Percentiles rank a stretch among this genome's conserved stretches.
phyloP scores from a whole-genome alignment of 768 basidiomycete species.

The Trametes coccinea region DNA sequence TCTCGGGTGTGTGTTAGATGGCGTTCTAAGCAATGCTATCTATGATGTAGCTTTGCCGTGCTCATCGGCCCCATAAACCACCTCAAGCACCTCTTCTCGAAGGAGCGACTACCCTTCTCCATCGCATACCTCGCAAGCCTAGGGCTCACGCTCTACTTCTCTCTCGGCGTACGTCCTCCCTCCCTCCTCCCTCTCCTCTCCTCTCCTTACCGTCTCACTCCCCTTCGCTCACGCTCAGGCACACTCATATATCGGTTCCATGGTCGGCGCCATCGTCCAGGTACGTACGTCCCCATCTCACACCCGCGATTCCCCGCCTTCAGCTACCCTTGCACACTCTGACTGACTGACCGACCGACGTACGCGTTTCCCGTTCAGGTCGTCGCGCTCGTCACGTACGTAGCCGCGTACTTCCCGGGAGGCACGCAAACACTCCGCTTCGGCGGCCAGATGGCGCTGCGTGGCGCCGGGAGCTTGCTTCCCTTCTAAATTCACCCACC shows the following conservation, averaged over 20 bases:
- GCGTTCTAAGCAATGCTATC: not conserved
- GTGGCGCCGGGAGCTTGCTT: constrained; percentile 80
- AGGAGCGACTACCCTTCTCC: constrained; percentile 84
- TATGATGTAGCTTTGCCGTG: constrained; percentile 66
- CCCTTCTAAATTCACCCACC: constrained; percentile 52
- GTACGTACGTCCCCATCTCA: constrained; percentile 39
- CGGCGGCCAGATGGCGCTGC: constrained; percentile 77
- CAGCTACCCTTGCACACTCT: not conserved
- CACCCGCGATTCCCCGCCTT: not conserved
- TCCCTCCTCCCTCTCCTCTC: not conserved
- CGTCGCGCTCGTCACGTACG: constrained; percentile 81
- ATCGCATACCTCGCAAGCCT: constrained; percentile 81
- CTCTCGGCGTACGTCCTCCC: constrained; percentile 68
- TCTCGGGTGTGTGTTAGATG: not conserved
- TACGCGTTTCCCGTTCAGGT: constrained; percentile 45
- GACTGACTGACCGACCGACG: not conserved
- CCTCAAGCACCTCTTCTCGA: constrained; percentile 80
- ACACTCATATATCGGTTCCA: constrained; percentile 83
- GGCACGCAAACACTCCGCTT: constrained; percentile 79
- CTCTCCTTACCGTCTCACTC: not conserved
- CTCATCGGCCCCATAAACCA: constrained; percentile 91
- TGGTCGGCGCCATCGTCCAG: constrained; percentile 81
- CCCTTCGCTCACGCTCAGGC: constrained; percentile 44
- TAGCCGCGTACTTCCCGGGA: constrained; percentile 95
- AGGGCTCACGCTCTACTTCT: constrained; percentile 87